phyloP scores from a whole-genome alignment of 2,329 filamentous ascomycete genomes.

The Sporothrix brunneoviolacea region DNA sequence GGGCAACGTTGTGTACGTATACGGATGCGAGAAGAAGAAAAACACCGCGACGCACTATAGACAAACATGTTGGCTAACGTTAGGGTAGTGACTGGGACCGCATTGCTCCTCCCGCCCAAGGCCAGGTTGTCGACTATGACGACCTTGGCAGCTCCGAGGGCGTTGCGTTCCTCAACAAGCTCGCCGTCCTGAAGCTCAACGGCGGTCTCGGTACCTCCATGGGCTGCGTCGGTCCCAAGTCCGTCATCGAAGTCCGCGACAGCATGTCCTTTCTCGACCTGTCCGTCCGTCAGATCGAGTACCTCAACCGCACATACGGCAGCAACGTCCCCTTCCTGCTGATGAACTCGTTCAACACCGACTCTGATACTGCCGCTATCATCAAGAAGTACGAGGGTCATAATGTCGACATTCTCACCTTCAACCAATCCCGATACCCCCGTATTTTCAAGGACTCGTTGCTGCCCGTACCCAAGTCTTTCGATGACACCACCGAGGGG shows the following conservation, averaged over 20 bases:
- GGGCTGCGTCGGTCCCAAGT: constrained; percentile 99
- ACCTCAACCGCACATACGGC: constrained; percentile 95
- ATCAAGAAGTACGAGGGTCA: constrained; percentile 99
- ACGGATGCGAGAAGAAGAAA: neutral
- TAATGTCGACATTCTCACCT: constrained; percentile 98
- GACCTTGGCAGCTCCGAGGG: constrained; percentile 84
- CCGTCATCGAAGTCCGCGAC: constrained; percentile 97
- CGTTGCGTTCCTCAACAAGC: constrained; percentile 90
- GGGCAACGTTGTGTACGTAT: constrained; percentile 73
- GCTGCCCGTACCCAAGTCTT: constrained; percentile 86
- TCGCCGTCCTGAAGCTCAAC: constrained; percentile 98
- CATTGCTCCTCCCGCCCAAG: constrained; percentile 85
- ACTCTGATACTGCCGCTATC: constrained; percentile 94
- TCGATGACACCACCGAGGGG: constrained; percentile 81
- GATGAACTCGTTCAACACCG: constrained; percentile 99
- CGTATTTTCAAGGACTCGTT: constrained; percentile 98
- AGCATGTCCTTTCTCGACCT: constrained; percentile 99
- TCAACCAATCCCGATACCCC: constrained; percentile 99
- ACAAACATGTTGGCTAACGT: too few relatives aligned
- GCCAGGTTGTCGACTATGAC: constrained; percentile 93
- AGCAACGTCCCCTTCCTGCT: constrained; percentile 97
- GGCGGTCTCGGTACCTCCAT: constrained; percentile 98
- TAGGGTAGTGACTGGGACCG: constrained; percentile 97
- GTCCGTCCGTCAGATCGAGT: constrained; percentile 97
- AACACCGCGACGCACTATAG: too few relatives aligned